Evolutionary conservation across 73 alveolate genomes (phyloP).

Genomic region (Diophrys appendiculata): DNA sequence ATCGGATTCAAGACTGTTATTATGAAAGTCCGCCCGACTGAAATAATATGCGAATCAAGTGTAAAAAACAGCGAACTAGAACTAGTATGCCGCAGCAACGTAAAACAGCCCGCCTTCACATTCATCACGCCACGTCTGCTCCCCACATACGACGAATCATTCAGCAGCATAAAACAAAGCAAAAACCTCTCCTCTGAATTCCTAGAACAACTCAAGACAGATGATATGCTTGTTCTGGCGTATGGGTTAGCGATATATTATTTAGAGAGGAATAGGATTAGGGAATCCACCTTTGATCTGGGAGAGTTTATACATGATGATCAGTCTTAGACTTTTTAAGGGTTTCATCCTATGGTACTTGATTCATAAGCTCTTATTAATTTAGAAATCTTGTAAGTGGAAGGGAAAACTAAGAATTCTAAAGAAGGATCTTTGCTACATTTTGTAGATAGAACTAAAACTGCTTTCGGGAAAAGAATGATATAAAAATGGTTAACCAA

Average conservation of each 20-base stretch:
- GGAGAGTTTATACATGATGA: no score
- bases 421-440: slow-evolving; percentile 47
- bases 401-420: slow-evolving; percentile 38
- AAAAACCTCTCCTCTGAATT: neutral
- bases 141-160: no score
- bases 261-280: slow-evolving; percentile 24
- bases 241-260: neutral
- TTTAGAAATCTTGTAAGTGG: slow-evolving; percentile 75
- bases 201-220: neutral
- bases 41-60: slow-evolving; percentile 16
- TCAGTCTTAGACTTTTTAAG: neutral
- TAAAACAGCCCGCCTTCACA: slow-evolving; percentile 32
- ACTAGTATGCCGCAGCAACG: slow-evolving; percentile 24
- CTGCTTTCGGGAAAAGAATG: slow-evolving; percentile 43
- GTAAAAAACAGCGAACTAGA: neutral
- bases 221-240: neutral
- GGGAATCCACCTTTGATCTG: no score
- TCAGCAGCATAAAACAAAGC: no score
- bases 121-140: no score
- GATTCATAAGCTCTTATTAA: slow-evolving; percentile 76
- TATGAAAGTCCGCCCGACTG: slow-evolving; percentile 39
- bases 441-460: slow-evolving; percentile 43
- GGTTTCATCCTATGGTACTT: slow-evolving; percentile 20
- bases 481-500: slow-evolving; percentile 39
- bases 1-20: slow-evolving; percentile 29